These are phyloP conservation scores for Exophiala sideris DNA, from an alignment of 2,329 filamentous ascomycete species.

Conservation along the genomic window DNA sequence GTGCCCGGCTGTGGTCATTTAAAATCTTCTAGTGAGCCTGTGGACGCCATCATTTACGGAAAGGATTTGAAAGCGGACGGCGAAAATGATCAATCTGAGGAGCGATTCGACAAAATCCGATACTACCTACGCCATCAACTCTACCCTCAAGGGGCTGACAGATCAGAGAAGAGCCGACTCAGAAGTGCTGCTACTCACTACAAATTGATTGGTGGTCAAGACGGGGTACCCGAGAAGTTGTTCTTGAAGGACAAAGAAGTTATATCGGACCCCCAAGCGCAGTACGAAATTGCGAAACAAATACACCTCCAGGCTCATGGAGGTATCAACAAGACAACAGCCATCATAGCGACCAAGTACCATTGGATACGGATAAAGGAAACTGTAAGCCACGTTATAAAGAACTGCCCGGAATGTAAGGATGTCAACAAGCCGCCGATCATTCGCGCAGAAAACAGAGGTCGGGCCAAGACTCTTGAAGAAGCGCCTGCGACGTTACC, in stretches of 20 bases:
- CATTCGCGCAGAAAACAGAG: slow-evolving; percentile 29
- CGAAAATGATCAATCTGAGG: slow-evolving; percentile 85
- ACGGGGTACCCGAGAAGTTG: slow-evolving; percentile 63
- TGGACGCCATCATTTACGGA: slow-evolving; percentile 77
- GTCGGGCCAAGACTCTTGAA: slow-evolving; percentile 28
- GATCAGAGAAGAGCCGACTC: slow-evolving; percentile 91
- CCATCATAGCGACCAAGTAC: slow-evolving; percentile 86
- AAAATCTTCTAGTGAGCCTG: slow-evolving; percentile 64
- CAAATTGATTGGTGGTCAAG: slow-evolving; percentile 62
- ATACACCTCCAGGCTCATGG: slow-evolving; percentile 76
- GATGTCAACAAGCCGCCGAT: slow-evolving; percentile 63
- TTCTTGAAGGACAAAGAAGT: slow-evolving; percentile 99
- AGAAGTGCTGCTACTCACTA: slow-evolving; percentile 94
- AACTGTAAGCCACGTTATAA: slow-evolving; percentile 90
- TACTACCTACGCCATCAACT: slow-evolving; percentile 94
- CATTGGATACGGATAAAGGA: slow-evolving; percentile 99
- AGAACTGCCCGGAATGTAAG: slow-evolving; percentile 86
- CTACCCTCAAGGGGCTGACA: slow-evolving; percentile 88
- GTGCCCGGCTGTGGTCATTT: slow-evolving; percentile 70
- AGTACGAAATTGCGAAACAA: slow-evolving; percentile 81
- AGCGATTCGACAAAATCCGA: slow-evolving; percentile 97
- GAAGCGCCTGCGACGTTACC: slow-evolving; percentile 14
- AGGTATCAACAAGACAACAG: slow-evolving; percentile 97
- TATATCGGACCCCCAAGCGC: slow-evolving; percentile 79
- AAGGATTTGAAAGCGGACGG: slow-evolving; percentile 59